phyloP scores from a whole-genome alignment of 108 stramenopile genomes.

The Schizochytrium sp. region DNA sequence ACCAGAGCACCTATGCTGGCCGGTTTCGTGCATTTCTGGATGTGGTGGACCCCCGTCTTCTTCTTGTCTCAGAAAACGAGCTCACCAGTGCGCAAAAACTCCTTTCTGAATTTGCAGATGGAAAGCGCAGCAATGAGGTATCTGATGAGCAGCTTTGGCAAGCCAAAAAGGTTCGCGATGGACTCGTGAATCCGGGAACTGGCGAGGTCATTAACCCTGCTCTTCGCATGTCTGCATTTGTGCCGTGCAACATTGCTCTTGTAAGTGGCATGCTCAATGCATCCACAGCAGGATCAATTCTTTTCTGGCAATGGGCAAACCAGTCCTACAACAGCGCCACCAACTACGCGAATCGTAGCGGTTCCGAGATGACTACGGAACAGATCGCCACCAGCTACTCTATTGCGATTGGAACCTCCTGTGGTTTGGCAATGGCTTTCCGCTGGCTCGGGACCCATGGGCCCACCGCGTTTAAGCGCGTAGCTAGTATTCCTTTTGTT shows the following conservation, averaged over 20 bases:
- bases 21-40: slow-evolving; percentile 25
- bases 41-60: slow-evolving; percentile 33
- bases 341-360: slow-evolving; percentile 44
- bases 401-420: slow-evolving; percentile 41
- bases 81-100: background rate
- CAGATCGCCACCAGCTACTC: slow-evolving; percentile 52
- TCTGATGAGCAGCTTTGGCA: slow-evolving; percentile 17
- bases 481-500: slow-evolving; percentile 46
- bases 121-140: background rate
- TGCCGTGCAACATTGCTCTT: slow-evolving; percentile 8
- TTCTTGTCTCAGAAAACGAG: background rate
- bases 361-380: slow-evolving; percentile 55
- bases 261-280: slow-evolving; percentile 59
- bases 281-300: background rate
- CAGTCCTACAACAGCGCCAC: slow-evolving; percentile 43
- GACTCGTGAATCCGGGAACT: slow-evolving; percentile 15
- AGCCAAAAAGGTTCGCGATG: slow-evolving; percentile 34
- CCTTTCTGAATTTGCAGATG: background rate
- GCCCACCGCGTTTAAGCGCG: background rate
- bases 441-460: slow-evolving; percentile 53
- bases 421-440: slow-evolving; percentile 46
- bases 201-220: slow-evolving; percentile 27
- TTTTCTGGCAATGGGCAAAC: slow-evolving; percentile 58
- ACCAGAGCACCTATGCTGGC: slow-evolving; percentile 34
- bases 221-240: slow-evolving; percentile 28